These are phyloP conservation scores for Torulaspora franciscae DNA, from an alignment of 805 yeast genomes.

Conservation along the genomic window DNA sequence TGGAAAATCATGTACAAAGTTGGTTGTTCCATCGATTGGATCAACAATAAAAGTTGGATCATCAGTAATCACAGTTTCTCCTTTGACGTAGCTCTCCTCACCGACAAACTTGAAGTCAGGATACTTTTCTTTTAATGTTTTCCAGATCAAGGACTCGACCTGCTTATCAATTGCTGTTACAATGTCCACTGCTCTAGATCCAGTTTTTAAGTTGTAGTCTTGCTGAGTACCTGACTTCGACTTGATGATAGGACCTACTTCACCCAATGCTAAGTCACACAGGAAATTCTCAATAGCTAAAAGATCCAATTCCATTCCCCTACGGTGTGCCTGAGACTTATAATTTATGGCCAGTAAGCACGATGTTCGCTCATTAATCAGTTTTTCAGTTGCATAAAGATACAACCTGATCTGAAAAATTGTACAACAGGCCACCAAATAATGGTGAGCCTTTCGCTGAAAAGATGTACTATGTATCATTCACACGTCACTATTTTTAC, in stretches of 20 bases:
- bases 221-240: slow-evolving; percentile 44
- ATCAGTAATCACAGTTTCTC: slow-evolving; percentile 42
- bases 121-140: slow-evolving; percentile 31
- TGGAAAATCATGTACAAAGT: slow-evolving; percentile 57
- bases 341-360: too few species aligned
- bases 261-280: slow-evolving; percentile 25
- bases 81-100: slow-evolving; percentile 52
- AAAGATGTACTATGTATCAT: background rate
- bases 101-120: slow-evolving; percentile 55
- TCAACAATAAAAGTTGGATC: slow-evolving; percentile 59
- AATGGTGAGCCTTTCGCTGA: background rate
- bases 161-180: slow-evolving; percentile 60
- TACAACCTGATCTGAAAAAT: background rate
- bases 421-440: background rate
- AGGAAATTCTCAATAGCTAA: slow-evolving; percentile 27
- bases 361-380: too few species aligned
- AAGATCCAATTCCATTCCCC: slow-evolving; percentile 17
- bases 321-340: too few species aligned
- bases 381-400: background rate
- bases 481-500: background rate
- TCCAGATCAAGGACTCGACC: slow-evolving; percentile 45
- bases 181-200: slow-evolving; percentile 48
- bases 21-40: slow-evolving; percentile 60
- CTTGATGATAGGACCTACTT: slow-evolving; percentile 46
- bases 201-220: slow-evolving; percentile 32